phyloP scores from a whole-genome alignment of 2,329 filamentous ascomycete genomes.

The Coleophoma crateriformis region DNA sequence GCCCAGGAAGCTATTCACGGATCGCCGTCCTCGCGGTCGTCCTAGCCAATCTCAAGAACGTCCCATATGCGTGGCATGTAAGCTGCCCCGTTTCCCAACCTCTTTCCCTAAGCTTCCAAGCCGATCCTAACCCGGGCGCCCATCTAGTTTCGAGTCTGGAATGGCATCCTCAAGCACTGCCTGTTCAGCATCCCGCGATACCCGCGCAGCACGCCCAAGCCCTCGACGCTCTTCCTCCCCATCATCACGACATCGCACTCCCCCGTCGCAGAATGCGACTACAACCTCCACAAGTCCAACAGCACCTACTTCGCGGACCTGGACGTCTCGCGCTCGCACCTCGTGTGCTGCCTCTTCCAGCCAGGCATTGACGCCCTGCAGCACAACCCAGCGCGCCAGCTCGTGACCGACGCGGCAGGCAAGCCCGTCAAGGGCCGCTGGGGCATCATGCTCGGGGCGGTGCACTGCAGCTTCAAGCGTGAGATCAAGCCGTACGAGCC shows the following conservation, averaged over 20 bases:
- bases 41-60: conserved; percentile 49
- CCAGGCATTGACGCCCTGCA: conserved; percentile 49
- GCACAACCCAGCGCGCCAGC: conserved; percentile 39
- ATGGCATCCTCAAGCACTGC: conserved; percentile 38
- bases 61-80: conserved; percentile 57
- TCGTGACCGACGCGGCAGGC: conserved; percentile 37
- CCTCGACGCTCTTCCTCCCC: conserved; percentile 50
- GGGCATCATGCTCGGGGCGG: conserved; percentile 64
- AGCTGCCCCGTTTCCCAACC: conserved; percentile 19
- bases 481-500: conserved; percentile 65
- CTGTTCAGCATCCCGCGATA: conserved; percentile 32
- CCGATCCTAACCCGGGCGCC: neutral
- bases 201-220: conserved; percentile 20
- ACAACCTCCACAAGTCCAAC: conserved; percentile 70
- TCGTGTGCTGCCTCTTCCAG: conserved; percentile 64
- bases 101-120: too few species aligned
- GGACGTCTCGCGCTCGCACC: conserved; percentile 71
- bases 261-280: conserved; percentile 60
- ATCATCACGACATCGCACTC: conserved; percentile 53
- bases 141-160: conserved; percentile 39
- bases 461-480: conserved; percentile 66
- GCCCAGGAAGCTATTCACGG: conserved; percentile 23
- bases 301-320: conserved; percentile 66
- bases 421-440: conserved; percentile 47
- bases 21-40: conserved; percentile 30